Evolutionary conservation across 2,329 filamentous ascomycete species (phyloP).

Genomic region (Erysiphe pulchra): DNA sequence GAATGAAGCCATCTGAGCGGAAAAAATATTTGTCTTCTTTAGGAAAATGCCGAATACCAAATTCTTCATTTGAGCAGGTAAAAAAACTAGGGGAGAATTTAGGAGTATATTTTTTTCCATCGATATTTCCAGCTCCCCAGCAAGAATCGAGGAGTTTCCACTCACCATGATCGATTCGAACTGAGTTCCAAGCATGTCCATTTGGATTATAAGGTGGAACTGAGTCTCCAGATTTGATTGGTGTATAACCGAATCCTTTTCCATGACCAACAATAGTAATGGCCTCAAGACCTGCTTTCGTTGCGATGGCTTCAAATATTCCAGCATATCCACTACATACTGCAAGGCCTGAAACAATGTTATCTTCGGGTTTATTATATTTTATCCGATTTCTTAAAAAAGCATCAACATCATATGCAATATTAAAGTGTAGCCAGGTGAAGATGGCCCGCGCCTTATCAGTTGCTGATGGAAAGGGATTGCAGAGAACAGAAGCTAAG

Average conservation of each 20-base stretch:
- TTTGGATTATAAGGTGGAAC: slow-evolving; percentile 35
- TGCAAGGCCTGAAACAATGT: slow-evolving; percentile 50
- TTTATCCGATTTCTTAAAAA: slow-evolving; percentile 53
- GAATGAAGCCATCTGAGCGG: slow-evolving; percentile 39
- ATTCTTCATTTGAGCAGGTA: slow-evolving; percentile 43
- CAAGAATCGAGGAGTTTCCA: slow-evolving; percentile 88
- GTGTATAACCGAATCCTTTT: slow-evolving; percentile 55
- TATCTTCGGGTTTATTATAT: slow-evolving; percentile 41
- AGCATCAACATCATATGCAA: slow-evolving; percentile 54
- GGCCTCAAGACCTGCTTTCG: slow-evolving; percentile 54
- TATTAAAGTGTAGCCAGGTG: slow-evolving; percentile 86
- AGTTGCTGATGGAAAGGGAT: slow-evolving; percentile 53
- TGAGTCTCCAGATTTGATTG: slow-evolving; percentile 34
- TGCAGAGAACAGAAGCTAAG: slow-evolving; percentile 54
- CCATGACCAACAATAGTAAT: slow-evolving; percentile 54
- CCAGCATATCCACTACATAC: slow-evolving; percentile 85
- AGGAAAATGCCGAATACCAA: slow-evolving; percentile 63
- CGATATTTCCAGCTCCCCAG: slow-evolving; percentile 66
- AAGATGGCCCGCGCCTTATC: slow-evolving; percentile 89
- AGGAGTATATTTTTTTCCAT: slow-evolving; percentile 32
- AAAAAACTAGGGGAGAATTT: slow-evolving; percentile 40
- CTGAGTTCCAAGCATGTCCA: slow-evolving; percentile 81
- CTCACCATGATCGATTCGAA: slow-evolving; percentile 58
- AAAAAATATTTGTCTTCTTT: slow-evolving; percentile 40
- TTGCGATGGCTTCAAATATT: slow-evolving; percentile 54